Evolutionary conservation across 306 rosid genomes (phyloP).

Genomic region (Lathyrus aphaca): DNA sequence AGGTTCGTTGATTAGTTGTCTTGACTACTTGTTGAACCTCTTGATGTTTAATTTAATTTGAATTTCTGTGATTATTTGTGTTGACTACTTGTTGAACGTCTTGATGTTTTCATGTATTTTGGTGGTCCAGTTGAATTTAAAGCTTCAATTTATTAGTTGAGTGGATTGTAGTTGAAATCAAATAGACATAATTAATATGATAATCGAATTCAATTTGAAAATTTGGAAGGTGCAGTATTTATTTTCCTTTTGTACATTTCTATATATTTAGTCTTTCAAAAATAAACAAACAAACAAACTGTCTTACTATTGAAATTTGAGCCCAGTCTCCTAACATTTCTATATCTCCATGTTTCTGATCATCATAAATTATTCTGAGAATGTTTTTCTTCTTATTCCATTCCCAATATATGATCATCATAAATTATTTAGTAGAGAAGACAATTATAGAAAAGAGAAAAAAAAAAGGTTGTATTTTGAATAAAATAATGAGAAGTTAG

Average conservation of each 20-base stretch:
- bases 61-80: not conserved
- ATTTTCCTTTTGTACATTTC: not conserved
- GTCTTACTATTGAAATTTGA: no score
- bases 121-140: constrained; percentile 14
- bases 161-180: not conserved
- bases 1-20: not conserved
- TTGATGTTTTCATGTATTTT: not conserved
- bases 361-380: no score
- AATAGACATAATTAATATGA: not conserved
- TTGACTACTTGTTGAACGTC: not conserved
- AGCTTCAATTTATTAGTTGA: constrained; percentile 2
- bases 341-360: no score
- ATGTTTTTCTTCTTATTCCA: no score
- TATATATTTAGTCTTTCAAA: not conserved
- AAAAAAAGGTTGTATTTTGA: no score
- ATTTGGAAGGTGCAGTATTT: not conserved
- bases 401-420: no score
- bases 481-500: no score
- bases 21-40: not conserved
- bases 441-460: no score
- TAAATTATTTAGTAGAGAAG: no score
- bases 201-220: constrained; percentile 15
- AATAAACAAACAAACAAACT: no score
- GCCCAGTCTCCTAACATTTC: no score
- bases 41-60: not conserved